Percentiles rank a stretch among this genome's conserved stretches.
phyloP scores from a whole-genome alignment of 2,329 filamentous ascomycete genomes.

The Kalaharituber pfeilii region DNA sequence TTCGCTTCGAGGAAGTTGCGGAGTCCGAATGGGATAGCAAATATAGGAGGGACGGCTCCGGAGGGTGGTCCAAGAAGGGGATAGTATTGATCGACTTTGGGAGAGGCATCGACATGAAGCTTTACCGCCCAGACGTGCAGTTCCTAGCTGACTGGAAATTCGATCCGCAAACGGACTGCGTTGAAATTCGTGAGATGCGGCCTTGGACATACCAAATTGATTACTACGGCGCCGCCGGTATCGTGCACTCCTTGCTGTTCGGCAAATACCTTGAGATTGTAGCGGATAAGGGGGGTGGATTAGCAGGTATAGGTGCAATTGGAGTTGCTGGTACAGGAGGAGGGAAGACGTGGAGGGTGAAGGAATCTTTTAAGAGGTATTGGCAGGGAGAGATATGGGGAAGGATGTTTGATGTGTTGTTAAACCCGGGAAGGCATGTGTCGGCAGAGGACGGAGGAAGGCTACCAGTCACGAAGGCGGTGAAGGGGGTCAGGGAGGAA shows the following conservation, averaged over 20 bases:
- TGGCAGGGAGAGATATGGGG: constrained; percentile 91
- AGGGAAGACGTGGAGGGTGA: constrained; percentile 57
- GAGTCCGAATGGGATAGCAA: constrained; percentile 36
- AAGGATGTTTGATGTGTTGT: constrained; percentile 62
- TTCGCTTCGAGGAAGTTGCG: constrained; percentile 43
- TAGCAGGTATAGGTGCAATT: no score
- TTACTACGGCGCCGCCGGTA: constrained; percentile 80
- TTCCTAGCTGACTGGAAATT: constrained; percentile 97
- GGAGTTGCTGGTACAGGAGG: constrained; percentile 37
- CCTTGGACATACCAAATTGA: constrained; percentile 98
- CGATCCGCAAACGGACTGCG: constrained; percentile 59
- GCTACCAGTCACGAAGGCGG: constrained; percentile 55
- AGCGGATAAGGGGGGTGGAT: constrained; percentile 27
- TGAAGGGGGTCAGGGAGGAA: constrained; percentile 50
- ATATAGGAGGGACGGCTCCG: constrained; percentile 55
- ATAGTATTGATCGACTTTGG: constrained; percentile 87
- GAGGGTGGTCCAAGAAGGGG: constrained; percentile 66
- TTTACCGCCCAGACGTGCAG: constrained; percentile 56
- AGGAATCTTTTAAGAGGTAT: constrained; percentile 76
- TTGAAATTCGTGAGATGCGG: constrained; percentile 82
- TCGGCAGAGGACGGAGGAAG: constrained; percentile 45
- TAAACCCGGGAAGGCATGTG: constrained; percentile 61
- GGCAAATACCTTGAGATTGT: constrained; percentile 84
- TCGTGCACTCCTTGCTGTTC: constrained; percentile 76
- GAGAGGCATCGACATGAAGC: constrained; percentile 79